Conservation (phyloP, 1,284 basidiomycete species). For the Fistulina hepatica region DNA sequence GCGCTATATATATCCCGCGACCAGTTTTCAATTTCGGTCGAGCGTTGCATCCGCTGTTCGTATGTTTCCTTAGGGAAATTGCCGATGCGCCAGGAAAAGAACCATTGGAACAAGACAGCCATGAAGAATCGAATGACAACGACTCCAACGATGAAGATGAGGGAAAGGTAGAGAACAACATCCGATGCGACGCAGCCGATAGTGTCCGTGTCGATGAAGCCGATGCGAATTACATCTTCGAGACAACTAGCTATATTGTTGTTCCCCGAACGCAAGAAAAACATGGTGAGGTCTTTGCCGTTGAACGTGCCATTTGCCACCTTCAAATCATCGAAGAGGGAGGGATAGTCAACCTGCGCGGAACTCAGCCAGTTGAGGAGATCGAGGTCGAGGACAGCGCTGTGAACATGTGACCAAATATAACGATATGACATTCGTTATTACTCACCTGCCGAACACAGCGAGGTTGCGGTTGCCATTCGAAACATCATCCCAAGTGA, state of each 20-base stretch:
- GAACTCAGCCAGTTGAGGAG: slow-evolving; percentile 78
- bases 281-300: slow-evolving; percentile 79
- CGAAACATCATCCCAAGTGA: slow-evolving; percentile 80
- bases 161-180: slow-evolving; percentile 90
- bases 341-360: slow-evolving; percentile 71
- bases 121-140: slow-evolving; percentile 92
- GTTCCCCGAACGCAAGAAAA: slow-evolving; percentile 58
- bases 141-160: slow-evolving; percentile 96
- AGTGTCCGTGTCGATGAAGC: slow-evolving; percentile 88
- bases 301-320: slow-evolving; percentile 62
- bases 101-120: slow-evolving; percentile 97
- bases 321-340: slow-evolving; percentile 74
- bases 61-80: slow-evolving; percentile 92
- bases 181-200: slow-evolving; percentile 95
- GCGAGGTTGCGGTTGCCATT: slow-evolving; percentile 69
- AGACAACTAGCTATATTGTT: slow-evolving; percentile 71
- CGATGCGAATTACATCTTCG: slow-evolving; percentile 77
- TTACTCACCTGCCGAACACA: slow-evolving; percentile 79
- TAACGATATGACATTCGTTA: slow-evolving; percentile 4
- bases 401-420: slow-evolving; percentile 23
- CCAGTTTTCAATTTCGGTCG: slow-evolving; percentile 92
- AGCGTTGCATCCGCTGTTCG: slow-evolving; percentile 86
- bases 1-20: slow-evolving; percentile 92
- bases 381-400: slow-evolving; percentile 79
- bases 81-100: slow-evolving; percentile 89